Evolutionary conservation across 2,329 filamentous ascomycete genomes (phyloP).

Genomic region (Aphanocladium album): DNA sequence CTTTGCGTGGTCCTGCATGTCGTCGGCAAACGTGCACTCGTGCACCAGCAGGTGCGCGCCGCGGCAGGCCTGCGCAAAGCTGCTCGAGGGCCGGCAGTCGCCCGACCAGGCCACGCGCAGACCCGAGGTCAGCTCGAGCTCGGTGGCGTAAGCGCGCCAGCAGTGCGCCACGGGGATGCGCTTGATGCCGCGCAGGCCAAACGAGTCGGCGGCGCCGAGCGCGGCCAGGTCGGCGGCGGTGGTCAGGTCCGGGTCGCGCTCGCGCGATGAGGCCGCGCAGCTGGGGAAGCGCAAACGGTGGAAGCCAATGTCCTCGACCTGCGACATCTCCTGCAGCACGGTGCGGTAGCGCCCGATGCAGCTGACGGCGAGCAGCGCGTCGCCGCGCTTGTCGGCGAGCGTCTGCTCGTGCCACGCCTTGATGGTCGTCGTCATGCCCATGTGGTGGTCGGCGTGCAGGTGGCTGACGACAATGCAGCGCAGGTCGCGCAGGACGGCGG

Average conservation of each 20-base stretch:
- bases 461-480: constrained; percentile 90
- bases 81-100: constrained; percentile 74
- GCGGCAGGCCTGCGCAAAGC: constrained; percentile 66
- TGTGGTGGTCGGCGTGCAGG: constrained; percentile 91
- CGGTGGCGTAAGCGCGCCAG: constrained; percentile 67
- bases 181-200: constrained; percentile 62
- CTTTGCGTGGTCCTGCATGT: constrained; percentile 68
- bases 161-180: constrained; percentile 73
- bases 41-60: constrained; percentile 83
- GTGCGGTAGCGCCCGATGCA: constrained; percentile 66
- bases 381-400: constrained; percentile 26
- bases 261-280: constrained; percentile 17
- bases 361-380: constrained; percentile 56
- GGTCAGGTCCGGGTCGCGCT: constrained; percentile 23
- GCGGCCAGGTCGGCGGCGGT: constrained; percentile 31
- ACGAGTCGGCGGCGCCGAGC: constrained; percentile 34
- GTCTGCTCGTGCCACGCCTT: constrained; percentile 68
- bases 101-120: constrained; percentile 92
- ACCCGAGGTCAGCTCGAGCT: constrained; percentile 70
- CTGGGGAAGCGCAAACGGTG: constrained; percentile 39
- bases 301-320: constrained; percentile 72
- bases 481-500: constrained; percentile 70
- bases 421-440: constrained; percentile 78
- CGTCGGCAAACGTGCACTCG: constrained; percentile 93
- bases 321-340: constrained; percentile 74